Evolutionary conservation across 805 yeast species (phyloP), one percentile per base, ranked within the genome.

Genomic region (Candida vartiovaarae): DNA sequence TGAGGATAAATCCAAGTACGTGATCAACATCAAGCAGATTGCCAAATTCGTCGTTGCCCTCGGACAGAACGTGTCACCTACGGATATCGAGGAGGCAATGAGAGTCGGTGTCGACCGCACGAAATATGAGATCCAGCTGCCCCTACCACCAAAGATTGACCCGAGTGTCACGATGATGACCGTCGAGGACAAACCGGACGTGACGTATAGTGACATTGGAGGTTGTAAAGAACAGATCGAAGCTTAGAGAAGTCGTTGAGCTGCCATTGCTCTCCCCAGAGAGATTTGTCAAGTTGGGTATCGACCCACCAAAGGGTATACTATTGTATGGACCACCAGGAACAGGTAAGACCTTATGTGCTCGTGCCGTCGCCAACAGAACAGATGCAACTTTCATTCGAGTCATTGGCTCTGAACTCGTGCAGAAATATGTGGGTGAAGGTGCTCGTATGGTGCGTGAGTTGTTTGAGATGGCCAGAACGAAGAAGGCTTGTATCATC

Each of bases 391-490:
- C 99, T 0, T 93, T 93, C 57, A 93, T 93, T 51, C 82, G 99
- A 60, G 99, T 93, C 42, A 93, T 93, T 70, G 99, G 99, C 8
- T 91, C 98, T 1, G 99, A 93, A 67, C 75, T 93, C 63, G 99
- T 93, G 29, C 99, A 93, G 66, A 93, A 93, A 65, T 93, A 93
- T 64, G 98, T 93, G 41, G 99, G 99, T 63, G 99, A 93, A 70
- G 99, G 99, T 70, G 99, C 99, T 4, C 80, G 99, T 63, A 93
- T 93, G 99, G 98, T 93, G 43, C 80, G 99, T 67, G 99, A 93
- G 68, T 75, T 93, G 59, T 93, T 93, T 59, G 99, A 93, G 64
- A 90, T 93, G 98, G 99, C 99, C 2, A 83, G 99, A 63, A 85
- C 98, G 32, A 93, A 93, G 67, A 90, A 91, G 62, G 98, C 99